Base-by-base conservation (phyloP, 768 basidiomycete genomes). In the Dacryopinax primogenitus region DNA sequence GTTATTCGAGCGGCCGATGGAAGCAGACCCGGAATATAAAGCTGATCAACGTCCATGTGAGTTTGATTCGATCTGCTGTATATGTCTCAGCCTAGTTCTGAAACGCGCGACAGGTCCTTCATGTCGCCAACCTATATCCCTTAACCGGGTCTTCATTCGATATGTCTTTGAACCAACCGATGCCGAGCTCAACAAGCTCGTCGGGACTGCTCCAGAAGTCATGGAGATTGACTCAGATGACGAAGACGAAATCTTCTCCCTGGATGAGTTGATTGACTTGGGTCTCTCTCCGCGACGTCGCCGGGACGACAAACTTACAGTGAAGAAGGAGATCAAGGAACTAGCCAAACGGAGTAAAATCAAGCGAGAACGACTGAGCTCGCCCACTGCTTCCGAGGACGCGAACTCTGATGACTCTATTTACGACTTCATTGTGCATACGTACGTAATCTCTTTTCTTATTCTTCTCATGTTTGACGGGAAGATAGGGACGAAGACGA, bases 131-230 rank as follows among this genome's bases (percentile, higher is more conserved):
- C 72, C 79, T 1, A 78, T 89, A 44, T 77, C 73, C 33, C 70
- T 71, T 11, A 74, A 79, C 13, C 78, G 76, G 64, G 61, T 87
- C 0, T 90, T 86, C 74, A 68, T 74, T 2, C 81, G 82, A 7
- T 71, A 71, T 0, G 85, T 84, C 0, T 89, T 90, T 71, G 81
- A 86, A 67, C 83, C 86, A 3, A 77, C 80, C 4, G 80, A 83
- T 1, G 81, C 84, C 36, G 86, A 88, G 64, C 69, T 88, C 9
- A 72, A 64, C 28, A 23, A 72, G 15, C 64, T 28, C 33, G 65
- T 58, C 12, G 51, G 51, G 41, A 18, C 7, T n/a, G n/a, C n/a
- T 18, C 41, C 41, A 44, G 41, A 18, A 6, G 41, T 44, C 7
- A 44, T 51, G 36, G 64, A 70, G 23, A 74, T 74, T 3, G 69